Evolutionary conservation across 164 flowering plant species (phyloP).

Genomic region (Stephania japonica): DNA sequence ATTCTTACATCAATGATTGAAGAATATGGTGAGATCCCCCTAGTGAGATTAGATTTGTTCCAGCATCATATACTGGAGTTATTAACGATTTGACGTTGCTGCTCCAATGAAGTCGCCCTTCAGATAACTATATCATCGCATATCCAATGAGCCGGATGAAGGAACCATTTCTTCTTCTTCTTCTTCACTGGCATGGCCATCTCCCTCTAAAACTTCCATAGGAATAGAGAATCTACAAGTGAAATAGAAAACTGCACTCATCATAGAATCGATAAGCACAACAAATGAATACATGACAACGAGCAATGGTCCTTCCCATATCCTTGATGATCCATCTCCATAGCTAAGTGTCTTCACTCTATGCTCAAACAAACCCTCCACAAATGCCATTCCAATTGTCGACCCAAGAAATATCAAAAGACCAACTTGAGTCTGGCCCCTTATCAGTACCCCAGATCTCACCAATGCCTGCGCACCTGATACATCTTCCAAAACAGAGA

Average conservation of each 20-base stretch:
- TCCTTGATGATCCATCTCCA: slow-evolving; percentile 96
- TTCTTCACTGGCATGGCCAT: slow-evolving; percentile 36
- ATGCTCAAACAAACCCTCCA: slow-evolving; percentile 93
- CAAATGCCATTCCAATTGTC: slow-evolving; percentile 82
- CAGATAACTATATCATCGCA: slow-evolving; percentile 11
- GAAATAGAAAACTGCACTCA: slow-evolving; percentile 92
- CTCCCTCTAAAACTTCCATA: slow-evolving; percentile 35
- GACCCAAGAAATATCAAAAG: slow-evolving; percentile 84
- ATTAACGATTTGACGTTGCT: not conserved
- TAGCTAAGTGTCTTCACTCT: slow-evolving; percentile 93
- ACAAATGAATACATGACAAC: slow-evolving; percentile 90
- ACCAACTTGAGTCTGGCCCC: slow-evolving; percentile 95
- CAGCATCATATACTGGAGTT: slow-evolving; percentile 4
- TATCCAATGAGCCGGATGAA: slow-evolving; percentile 21
- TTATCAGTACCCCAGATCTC: slow-evolving; percentile 52
- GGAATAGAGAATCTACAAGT: slow-evolving; percentile 63
- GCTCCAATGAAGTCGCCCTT: not conserved
- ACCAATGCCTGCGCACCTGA: slow-evolving; percentile 81
- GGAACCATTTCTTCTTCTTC: slow-evolving; percentile 30
- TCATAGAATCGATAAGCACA: slow-evolving; percentile 91
- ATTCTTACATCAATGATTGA: not conserved
- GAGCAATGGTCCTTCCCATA: slow-evolving; percentile 99
- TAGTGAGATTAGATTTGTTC: not conserved
- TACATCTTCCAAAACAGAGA: slow-evolving; percentile 81
- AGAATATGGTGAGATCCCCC: not conserved